Conservation (phyloP, 2,329 filamentous ascomycete genomes). For the Chalara sp. region DNA sequence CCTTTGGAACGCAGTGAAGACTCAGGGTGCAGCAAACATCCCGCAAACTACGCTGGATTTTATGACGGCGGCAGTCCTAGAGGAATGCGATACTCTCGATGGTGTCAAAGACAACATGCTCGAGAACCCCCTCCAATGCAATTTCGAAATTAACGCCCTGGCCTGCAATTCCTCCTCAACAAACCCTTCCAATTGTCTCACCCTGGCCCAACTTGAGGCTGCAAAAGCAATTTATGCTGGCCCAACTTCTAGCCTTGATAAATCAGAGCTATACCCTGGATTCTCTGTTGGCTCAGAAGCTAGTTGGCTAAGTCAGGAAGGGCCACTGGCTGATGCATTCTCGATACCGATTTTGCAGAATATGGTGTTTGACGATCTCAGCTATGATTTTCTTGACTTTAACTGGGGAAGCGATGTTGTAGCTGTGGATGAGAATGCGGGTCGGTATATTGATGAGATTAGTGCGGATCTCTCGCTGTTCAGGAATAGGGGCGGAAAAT, state of each 20-base stretch:
- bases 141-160: constrained; percentile 17
- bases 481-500: constrained; percentile 27
- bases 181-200: constrained; percentile 35
- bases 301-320: constrained; percentile 31
- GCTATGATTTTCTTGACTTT: constrained; percentile 29
- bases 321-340: constrained; percentile 27
- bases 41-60: constrained; percentile 25
- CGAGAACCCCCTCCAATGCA: constrained; percentile 29
- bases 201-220: constrained; percentile 30
- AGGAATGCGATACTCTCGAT: constrained; percentile 30
- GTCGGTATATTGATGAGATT: constrained; percentile 32
- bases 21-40: constrained; percentile 11
- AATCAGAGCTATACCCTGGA: constrained; percentile 31
- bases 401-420: constrained; percentile 31
- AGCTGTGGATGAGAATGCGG: constrained; percentile 26
- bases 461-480: constrained; percentile 25
- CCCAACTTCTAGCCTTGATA: constrained; percentile 7
- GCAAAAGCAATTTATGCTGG: constrained; percentile 26
- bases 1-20: constrained; percentile 7
- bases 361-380: constrained; percentile 31
- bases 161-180: constrained; percentile 9
- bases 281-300: constrained; percentile 33
- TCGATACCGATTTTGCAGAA: constrained; percentile 35
- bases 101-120: constrained; percentile 29
- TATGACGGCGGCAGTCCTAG: constrained; percentile 21